Evolutionary conservation across 1,139 yeast species (phyloP), one percentile per base, ranked within the genome.

Genomic region (Candida glucosophila): DNA sequence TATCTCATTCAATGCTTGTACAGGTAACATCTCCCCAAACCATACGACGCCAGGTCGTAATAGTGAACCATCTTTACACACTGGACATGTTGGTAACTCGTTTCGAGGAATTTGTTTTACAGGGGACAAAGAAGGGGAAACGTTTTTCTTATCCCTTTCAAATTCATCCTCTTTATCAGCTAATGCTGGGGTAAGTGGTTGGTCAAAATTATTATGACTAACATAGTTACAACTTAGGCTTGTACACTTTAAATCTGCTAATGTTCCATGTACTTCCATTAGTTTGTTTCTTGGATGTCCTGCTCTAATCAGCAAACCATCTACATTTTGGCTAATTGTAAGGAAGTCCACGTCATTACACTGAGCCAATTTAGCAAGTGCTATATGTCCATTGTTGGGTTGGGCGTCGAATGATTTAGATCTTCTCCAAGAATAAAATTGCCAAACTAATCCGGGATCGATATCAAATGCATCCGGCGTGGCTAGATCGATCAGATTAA

Each of bases 361-460:
- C 21, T 36, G 22, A 6, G 52, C 33, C 25, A 82, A 54, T 43
- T 63, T 64, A 0, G 88, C 77, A 28, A 85, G 51, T 3, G 88
- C 80, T 26, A 44, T 44, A 44, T 85, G 95, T 1, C 90, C 95
- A 11, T 45, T 49, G 40, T 83, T 83, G 1, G 95, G 95, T 22
- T 48, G 50, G 1, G 90, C 86, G 24, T 53, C 50, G 28, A 82
- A 53, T 0, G 94, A 88, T 22, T 59, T 59, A 29, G 58, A 64
- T 26, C 95, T 49, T 33, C 93, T 56, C 52, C 75, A 72, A 5
- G 86, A 66, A 47, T 85, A 83, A 41, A 80, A 85, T 43, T 81
- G 90, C 95, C 95, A 85, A 4, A 85, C 95, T 14, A 83, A 58
- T 1, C 83, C 82, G 0, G 95, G 95, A 44, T 83, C 88, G 12